A percentile compares a stretch with the other conserved stretches of the same genome.
Conservation (phyloP, 805 yeast genomes). For the Zygosaccharomyces gambellarensis region DNA sequence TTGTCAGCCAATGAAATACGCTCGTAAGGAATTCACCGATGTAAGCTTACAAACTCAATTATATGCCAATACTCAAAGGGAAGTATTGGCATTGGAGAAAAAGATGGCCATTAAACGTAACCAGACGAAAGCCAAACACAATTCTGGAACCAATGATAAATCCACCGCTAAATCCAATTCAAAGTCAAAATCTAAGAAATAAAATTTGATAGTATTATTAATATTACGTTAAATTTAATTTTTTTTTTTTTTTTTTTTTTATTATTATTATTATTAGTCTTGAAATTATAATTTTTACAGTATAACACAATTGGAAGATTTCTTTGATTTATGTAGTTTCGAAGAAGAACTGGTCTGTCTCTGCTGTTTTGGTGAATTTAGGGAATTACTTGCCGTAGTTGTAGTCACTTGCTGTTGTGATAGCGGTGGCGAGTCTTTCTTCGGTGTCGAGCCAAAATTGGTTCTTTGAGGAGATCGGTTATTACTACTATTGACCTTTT, state of each 20-base stretch:
- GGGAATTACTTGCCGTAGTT: constrained; percentile 5
- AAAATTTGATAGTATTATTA: constrained; percentile 5
- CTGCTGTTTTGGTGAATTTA: not conserved
- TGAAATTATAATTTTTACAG: constrained; percentile 11
- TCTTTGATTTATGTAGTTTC: constrained; percentile 18
- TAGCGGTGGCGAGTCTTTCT: constrained; percentile 2
- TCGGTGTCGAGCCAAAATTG: not conserved
- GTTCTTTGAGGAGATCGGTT: not conserved
- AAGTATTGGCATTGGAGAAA: constrained; percentile 61
- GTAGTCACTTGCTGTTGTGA: constrained; percentile 1
- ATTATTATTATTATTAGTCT: not conserved
- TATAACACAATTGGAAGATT: constrained; percentile 24
- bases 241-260: not conserved
- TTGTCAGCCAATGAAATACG: constrained; percentile 51
- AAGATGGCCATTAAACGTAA: constrained; percentile 66
- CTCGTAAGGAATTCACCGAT: constrained; percentile 62
- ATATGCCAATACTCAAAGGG: constrained; percentile 54
- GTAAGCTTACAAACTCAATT: constrained; percentile 54
- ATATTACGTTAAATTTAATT: not conserved
- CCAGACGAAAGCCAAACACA: constrained; percentile 1
- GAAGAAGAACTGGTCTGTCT: constrained; percentile 3
- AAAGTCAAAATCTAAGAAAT: not conserved
- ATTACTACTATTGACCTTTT: not conserved
- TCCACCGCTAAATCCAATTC: not conserved
- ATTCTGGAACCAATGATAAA: not conserved